These are phyloP conservation scores for Blastobotrys persicus DNA, from an alignment of 1,139 yeast genomes.

Conservation along the genomic window DNA sequence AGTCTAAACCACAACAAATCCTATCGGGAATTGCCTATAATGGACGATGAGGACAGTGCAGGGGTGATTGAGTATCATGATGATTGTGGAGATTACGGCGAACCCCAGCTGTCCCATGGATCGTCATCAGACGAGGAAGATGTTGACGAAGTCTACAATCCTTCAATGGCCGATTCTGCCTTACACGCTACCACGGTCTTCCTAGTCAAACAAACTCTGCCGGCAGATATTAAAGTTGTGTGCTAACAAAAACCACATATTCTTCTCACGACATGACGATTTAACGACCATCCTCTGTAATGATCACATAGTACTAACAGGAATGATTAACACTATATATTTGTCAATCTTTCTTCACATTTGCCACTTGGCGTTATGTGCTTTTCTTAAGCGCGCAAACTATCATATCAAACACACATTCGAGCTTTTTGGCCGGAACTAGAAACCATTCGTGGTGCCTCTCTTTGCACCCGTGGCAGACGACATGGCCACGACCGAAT, in stretches of 20 bases:
- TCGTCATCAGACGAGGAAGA: constrained; percentile 2
- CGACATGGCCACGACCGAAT: constrained; percentile 5
- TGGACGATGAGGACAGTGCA: constrained; percentile 25
- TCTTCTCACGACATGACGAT: neutral
- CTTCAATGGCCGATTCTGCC: neutral
- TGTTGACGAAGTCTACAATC: neutral
- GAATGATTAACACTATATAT: neutral
- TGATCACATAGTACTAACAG: neutral
- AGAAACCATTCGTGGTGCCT: constrained; percentile 4
- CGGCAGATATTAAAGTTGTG: constrained; percentile 22
- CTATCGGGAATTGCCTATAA: constrained; percentile 26
- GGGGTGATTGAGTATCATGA: neutral
- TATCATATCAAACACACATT: neutral
- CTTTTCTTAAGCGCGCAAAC: neutral
- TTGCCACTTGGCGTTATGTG: neutral
- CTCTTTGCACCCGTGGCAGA: constrained; percentile 3
- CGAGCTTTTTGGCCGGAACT: neutral
- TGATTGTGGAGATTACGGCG: too few species aligned
- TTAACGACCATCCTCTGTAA: neutral
- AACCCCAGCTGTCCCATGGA: constrained; percentile 7
- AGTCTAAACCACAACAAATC: constrained; percentile 1
- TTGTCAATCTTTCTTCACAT: neutral
- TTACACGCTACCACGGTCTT: constrained; percentile 6
- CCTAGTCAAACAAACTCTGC: constrained; percentile 19
- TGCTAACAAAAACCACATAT: neutral